These are phyloP conservation scores for Hypsizygus ulmarius DNA, from an alignment of 1,284 basidiomycete genomes.

Conservation along the genomic window DNA sequence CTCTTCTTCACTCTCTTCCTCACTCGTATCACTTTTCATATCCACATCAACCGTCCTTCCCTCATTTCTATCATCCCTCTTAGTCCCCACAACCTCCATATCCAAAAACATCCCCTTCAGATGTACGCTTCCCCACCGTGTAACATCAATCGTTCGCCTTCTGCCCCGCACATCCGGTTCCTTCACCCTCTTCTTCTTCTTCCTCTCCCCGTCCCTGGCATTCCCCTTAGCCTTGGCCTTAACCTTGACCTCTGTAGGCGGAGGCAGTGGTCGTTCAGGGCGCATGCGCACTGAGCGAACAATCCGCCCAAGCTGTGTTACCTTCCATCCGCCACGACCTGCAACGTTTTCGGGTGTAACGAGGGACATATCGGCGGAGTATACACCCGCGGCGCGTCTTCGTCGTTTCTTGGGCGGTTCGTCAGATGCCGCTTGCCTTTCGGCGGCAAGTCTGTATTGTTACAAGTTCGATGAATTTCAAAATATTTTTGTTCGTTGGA, in stretches of 20 bases:
- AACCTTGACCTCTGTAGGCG: constrained; percentile 24
- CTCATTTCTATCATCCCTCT: constrained; percentile 1
- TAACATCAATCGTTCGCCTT: constrained; percentile 61
- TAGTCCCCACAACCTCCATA: constrained; percentile 25
- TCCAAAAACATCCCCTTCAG: constrained; percentile 67
- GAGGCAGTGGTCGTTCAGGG: constrained; percentile 57
- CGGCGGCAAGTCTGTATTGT: constrained; percentile 32
- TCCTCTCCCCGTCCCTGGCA: constrained; percentile 16
- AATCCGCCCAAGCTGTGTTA: constrained; percentile 64
- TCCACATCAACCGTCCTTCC: constrained; percentile 3
- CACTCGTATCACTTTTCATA: constrained; percentile 12
- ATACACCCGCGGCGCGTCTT: constrained; percentile 32
- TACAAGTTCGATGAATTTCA: neutral
- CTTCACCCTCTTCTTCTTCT: constrained; percentile 33
- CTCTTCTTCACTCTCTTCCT: constrained; percentile 15
- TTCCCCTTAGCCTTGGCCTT: constrained; percentile 15
- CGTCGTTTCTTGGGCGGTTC: constrained; percentile 40
- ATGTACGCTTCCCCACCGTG: constrained; percentile 62
- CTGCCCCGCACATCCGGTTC: constrained; percentile 48
- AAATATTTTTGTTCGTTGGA: neutral
- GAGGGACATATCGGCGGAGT: constrained; percentile 60
- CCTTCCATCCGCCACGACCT: constrained; percentile 58
- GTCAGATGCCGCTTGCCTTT: constrained; percentile 30
- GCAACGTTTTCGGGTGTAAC: constrained; percentile 55
- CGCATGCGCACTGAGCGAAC: constrained; percentile 65